A percentile compares a stretch with the other conserved stretches of the same genome.
phyloP scores from a whole-genome alignment of 2,329 filamentous ascomycete species.

The Geosmithia putterillii region DNA sequence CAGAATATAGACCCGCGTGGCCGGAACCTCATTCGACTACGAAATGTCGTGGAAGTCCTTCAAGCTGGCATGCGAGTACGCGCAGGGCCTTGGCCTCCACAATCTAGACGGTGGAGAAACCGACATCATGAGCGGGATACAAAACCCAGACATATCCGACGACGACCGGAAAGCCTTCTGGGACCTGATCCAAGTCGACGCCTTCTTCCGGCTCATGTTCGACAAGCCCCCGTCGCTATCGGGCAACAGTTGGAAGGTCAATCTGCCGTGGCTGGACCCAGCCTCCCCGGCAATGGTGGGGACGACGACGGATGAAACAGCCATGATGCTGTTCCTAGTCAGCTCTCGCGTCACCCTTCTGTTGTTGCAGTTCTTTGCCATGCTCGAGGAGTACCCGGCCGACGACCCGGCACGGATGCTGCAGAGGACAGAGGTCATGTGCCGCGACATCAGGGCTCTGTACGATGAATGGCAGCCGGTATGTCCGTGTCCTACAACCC shows the following conservation, averaged over 20 bases:
- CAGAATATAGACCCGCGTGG: constrained; percentile 8
- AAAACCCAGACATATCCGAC: constrained; percentile 5
- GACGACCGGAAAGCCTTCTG: constrained; percentile 16
- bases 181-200: constrained; percentile 18
- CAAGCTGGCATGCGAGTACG: constrained; percentile 15
- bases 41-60: constrained; percentile 17
- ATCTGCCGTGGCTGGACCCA: constrained; percentile 15
- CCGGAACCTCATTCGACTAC: constrained; percentile 17
- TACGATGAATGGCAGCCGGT: constrained; percentile 16
- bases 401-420: constrained; percentile 9
- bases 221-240: constrained; percentile 15
- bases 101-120: constrained; percentile 12
- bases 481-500: neutral
- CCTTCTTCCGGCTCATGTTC: constrained; percentile 16
- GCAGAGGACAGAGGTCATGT: constrained; percentile 13
- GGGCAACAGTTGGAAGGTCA: constrained; percentile 15
- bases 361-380: constrained; percentile 15
- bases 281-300: constrained; percentile 4
- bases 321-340: constrained; percentile 11
- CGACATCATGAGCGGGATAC: constrained; percentile 3
- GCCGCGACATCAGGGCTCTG: constrained; percentile 12
- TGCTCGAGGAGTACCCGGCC: constrained; percentile 11
- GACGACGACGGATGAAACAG: neutral
- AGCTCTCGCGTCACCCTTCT: constrained; percentile 14
- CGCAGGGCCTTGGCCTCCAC: constrained; percentile 15